phyloP scores from a whole-genome alignment of 345 rosid species.

The Lumnitzera littorea region DNA sequence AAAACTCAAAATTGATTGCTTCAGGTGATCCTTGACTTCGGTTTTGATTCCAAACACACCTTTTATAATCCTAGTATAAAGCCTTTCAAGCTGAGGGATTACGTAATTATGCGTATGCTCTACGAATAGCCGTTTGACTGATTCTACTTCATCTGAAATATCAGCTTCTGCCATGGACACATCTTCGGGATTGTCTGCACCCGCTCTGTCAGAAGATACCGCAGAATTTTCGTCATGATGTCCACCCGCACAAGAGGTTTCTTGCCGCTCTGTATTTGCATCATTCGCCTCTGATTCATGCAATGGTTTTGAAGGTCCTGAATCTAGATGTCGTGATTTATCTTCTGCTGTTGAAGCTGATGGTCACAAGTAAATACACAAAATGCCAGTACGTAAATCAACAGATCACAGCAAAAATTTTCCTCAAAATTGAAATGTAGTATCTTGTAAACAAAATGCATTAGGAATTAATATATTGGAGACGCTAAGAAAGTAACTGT shows the following conservation, averaged over 20 bases:
- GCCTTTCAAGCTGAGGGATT: conserved; percentile 86
- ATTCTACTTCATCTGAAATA: conserved; percentile 29
- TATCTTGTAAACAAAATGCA: too few relatives aligned
- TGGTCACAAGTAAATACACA: neutral
- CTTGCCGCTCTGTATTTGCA: conserved; percentile 23
- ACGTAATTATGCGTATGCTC: conserved; percentile 49
- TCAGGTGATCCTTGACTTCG: conserved; percentile 39
- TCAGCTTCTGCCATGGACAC: conserved; percentile 34
- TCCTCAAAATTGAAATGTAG: neutral
- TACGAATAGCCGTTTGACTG: conserved; percentile 37
- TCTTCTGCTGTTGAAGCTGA: conserved; percentile 38
- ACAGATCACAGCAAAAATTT: neutral
- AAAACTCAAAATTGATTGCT: conserved; percentile 77
- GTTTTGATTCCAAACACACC: conserved; percentile 45
- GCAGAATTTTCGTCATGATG: conserved; percentile 13
- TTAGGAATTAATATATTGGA: too few relatives aligned
- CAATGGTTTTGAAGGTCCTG: conserved; percentile 27
- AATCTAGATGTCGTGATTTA: conserved; percentile 33
- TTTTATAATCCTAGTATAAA: conserved; percentile 68
- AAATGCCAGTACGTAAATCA: neutral
- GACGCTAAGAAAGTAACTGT: neutral
- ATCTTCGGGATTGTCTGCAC: conserved; percentile 22
- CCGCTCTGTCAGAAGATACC: conserved; percentile 15
- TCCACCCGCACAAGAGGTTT: conserved; percentile 25
- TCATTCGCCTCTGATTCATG: conserved; percentile 31